These are phyloP conservation scores for Blastobotrys aristatus DNA, from an alignment of 1,139 yeast genomes.

Conservation along the genomic window DNA sequence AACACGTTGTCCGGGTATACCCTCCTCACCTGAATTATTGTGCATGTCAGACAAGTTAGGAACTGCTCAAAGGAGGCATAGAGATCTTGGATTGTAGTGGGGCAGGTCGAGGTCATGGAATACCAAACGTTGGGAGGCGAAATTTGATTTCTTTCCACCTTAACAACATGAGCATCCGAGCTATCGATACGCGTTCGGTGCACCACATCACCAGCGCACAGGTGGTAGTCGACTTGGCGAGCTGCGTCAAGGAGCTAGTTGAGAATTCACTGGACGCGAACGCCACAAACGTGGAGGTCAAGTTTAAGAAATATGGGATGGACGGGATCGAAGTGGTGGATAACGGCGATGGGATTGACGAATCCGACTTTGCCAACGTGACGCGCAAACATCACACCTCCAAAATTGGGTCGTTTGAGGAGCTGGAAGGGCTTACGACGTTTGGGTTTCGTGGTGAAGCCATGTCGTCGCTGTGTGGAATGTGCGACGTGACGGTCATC, in stretches of 20 bases:
- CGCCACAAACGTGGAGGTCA: constrained; percentile 60
- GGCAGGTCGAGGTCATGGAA: not conserved
- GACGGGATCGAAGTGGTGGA: constrained; percentile 69
- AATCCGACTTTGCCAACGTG: constrained; percentile 52
- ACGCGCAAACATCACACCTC: constrained; percentile 80
- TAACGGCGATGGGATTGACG: constrained; percentile 69
- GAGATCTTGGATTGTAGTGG: constrained; percentile 22
- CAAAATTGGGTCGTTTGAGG: constrained; percentile 55
- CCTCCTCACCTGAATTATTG: constrained; percentile 31
- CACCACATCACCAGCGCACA: constrained; percentile 87
- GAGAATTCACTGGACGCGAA: constrained; percentile 84
- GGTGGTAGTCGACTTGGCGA: constrained; percentile 72
- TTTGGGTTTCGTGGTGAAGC: constrained; percentile 42
- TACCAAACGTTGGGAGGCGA: too few species aligned
- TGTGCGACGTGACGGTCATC: constrained; percentile 43
- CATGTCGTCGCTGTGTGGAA: constrained; percentile 32
- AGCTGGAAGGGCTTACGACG: constrained; percentile 41
- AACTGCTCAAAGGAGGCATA: constrained; percentile 32
- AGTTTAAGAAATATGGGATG: constrained; percentile 66
- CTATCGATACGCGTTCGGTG: constrained; percentile 47
- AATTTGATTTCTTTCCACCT: not conserved
- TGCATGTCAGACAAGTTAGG: constrained; percentile 34
- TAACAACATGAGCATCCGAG: constrained; percentile 26
- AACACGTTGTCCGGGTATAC: constrained; percentile 37
- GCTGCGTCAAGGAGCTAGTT: constrained; percentile 77